phyloP scores from a whole-genome alignment of 2,329 filamentous ascomycete genomes.

The Colletotrichum sp. region DNA sequence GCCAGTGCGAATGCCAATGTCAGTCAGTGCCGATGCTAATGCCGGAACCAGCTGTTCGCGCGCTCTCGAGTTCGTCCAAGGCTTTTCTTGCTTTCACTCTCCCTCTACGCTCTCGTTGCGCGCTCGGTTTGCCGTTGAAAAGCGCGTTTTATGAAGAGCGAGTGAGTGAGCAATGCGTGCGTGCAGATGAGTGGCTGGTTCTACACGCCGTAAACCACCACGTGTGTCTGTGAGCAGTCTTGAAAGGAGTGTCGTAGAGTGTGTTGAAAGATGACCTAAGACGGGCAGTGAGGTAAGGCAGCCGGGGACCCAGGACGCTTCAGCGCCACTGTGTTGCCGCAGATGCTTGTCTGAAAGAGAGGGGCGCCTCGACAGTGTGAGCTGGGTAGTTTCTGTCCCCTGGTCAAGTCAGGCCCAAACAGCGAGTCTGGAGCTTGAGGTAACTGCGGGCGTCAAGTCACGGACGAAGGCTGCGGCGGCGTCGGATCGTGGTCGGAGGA shows the following conservation, averaged over 20 bases:
- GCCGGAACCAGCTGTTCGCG: background rate
- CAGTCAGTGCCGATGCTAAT: constrained; percentile 2
- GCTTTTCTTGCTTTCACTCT: background rate
- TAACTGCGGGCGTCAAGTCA: background rate
- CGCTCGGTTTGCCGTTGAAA: background rate
- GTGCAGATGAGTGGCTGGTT: background rate
- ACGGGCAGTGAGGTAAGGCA: background rate
- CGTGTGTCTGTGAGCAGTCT: background rate
- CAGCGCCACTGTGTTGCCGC: constrained; percentile 5
- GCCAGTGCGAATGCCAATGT: constrained; percentile 3
- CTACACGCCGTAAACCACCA: background rate
- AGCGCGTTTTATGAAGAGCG: background rate
- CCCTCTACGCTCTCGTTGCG: background rate
- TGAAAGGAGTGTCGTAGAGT: background rate
- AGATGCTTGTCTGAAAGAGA: constrained; percentile 12
- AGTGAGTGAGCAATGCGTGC: background rate
- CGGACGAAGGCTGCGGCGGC: background rate
- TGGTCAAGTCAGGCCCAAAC: constrained; percentile 3
- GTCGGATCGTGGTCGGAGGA: background rate
- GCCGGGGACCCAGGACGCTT: background rate
- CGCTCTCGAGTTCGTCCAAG: background rate
- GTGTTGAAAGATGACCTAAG: background rate
- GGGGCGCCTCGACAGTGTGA: background rate
- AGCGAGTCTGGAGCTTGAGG: background rate
- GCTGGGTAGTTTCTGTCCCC: background rate